Base-by-base conservation (phyloP, 768 basidiomycete genomes). In the Tricholoma sp. region DNA sequence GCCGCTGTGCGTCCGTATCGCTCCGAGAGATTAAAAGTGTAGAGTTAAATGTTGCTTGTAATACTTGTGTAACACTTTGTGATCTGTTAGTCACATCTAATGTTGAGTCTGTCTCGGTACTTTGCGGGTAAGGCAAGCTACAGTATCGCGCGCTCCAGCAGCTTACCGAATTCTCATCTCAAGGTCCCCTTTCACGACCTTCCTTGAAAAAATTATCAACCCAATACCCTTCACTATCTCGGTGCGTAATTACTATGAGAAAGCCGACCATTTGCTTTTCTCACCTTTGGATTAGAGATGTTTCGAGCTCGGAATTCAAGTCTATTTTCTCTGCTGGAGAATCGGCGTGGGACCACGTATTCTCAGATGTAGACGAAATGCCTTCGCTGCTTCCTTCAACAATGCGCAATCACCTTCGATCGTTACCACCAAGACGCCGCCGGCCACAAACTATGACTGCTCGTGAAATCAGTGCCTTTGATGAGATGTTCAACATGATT, bases 401-500 rank as follows among this genome's bases (percentile, higher is more conserved):
- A 32, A 35, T 34, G 35, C 32, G 49, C 6, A 45, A 52, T 35
- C 34, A 49, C 4, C 39, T 31, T 37, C 34, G 31, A 12, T 29
- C 21, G 35, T 47, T 53, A 18, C 39, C 47, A 24, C 27, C 56
- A 46, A 24, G 46, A 56, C 55, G 56, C n/a, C 55, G 53, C 43
- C n/a, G 46, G 6, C 78, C 77, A 24, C 84, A 86, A 60, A 73
- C 82, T 18, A 83, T 90, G 79, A 88, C 88, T 0, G 83, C 83
- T 0, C 79, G 79, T 46, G 90, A 91, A 72, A 76, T 79, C 57
- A 77, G 66, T 57, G 82, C 81, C 4, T 86, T 91, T 61, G 81
- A 87, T 63, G 83, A 85, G 29, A 86, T 91, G 80, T 88, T 91
- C 62, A 77, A 83, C 62, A 70, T 86, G 71, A 83, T 91, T 35